phyloP scores from a whole-genome alignment of 306 rosid species.

The Malus orientalis region DNA sequence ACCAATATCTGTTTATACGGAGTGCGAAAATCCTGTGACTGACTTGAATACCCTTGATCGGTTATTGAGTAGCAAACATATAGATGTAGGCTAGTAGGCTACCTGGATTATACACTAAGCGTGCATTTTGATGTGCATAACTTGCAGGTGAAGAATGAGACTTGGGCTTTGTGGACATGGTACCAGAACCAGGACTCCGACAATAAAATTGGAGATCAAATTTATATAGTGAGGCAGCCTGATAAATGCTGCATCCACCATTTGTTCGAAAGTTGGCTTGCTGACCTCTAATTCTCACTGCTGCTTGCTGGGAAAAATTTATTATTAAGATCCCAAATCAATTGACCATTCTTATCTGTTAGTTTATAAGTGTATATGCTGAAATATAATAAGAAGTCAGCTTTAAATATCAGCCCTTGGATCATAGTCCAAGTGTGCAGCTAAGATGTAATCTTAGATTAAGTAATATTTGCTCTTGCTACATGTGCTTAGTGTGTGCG shows the following conservation, averaged over 20 bases:
- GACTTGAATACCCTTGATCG: background rate
- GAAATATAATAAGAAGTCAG: no score
- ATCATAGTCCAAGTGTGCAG: no score
- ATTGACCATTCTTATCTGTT: background rate
- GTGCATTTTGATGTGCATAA: conserved; percentile 8
- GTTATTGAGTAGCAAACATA: background rate
- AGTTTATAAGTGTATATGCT: no score
- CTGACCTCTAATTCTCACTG: conserved; percentile 14
- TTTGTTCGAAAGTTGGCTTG: conserved; percentile 11
- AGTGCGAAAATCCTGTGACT: no score
- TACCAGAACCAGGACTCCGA: conserved; percentile 61
- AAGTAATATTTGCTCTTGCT: no score
- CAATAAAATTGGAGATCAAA: conserved; percentile 56
- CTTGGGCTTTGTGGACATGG: conserved; percentile 82
- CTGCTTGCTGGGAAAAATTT: background rate
- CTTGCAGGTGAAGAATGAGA: conserved; percentile 71
- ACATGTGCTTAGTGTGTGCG: no score
- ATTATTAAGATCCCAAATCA: background rate
- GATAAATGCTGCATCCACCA: conserved; percentile 29
- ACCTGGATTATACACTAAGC: background rate
- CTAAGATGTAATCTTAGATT: no score
- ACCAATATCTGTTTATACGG: no score
- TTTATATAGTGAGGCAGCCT: conserved; percentile 76
- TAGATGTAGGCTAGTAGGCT: no score
- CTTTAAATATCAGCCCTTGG: no score